Base-by-base conservation (phyloP, 1,284 basidiomycete genomes). In the Cutaneotrichosporon sp. region DNA sequence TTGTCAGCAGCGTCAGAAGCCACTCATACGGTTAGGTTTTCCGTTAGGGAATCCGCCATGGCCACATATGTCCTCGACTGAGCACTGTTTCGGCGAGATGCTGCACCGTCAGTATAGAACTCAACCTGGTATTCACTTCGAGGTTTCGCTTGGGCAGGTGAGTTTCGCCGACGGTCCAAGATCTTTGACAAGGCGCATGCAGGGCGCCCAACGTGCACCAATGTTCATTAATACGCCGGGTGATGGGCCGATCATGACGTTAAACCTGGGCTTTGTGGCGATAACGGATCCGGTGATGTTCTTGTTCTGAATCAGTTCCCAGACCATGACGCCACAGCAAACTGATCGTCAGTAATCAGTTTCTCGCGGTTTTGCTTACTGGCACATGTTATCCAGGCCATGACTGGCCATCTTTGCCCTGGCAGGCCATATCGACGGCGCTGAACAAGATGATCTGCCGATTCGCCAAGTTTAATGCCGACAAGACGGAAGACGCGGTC, bases 161-260 rank as follows among this genome's bases (percentile, higher is more conserved):
- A 91, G 76, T 10, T 72, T 64, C 4, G 82, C 82, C 2, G 80
- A 79, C 8, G 81, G 78, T 22, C 88, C 79, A 17, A 93, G 71
- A 41, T 77, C 80, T 36, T 76, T 55, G 23, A 92, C 82, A 26
- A 56, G 47, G 37, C 69, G 62, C 63, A 64, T 67, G 52, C 64
- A 65, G 2, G 86, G 84, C 8, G 89, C 89, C 68, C 93, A 97
- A 15, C 94, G 87, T 15, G 92, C 90, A 4, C 80, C 93, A 44
- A 91, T 78, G 60, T 87, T 83, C 62, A 97, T 91, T 15, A 97
- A 77, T 4, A 88, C 90, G 41, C 85, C 84, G 38, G 82, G 81
- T 0, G 89, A 87, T 1, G 93, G 93, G 0, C 93, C 93, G 23
- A 92, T 67, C 91, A 97, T 96, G 8, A 86, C 86, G 69, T 96